Evolutionary conservation across 164 flowering plant species (phyloP), one percentile per base, ranked within the genome.

Genomic region (Stephania yunnanensis): DNA sequence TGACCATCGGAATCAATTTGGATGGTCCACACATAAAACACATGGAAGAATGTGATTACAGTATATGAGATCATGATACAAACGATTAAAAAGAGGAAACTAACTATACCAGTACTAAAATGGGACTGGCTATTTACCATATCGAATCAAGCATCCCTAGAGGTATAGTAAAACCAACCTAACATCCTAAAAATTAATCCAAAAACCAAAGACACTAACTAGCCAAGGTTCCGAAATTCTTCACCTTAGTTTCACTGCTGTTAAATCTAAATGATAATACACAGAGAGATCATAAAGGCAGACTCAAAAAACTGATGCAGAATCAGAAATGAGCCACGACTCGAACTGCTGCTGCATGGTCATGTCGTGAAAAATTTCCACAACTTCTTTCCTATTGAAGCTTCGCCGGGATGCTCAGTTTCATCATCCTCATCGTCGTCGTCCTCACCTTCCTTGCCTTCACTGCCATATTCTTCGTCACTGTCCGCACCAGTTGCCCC

Each of bases 361-460:
- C 78, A 95, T 44, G 99, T 86, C 3, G 98, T 92, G 76, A 95
- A 87, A 80, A 95, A 93, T 0, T 71, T 91, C 95, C 95, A 95
- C 0, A 95, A 68, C 87, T 89, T 92, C 84, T 86, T 91, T 61
- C 90, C 82, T 15, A 92, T 72, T 1, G 99, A 95, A 8, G 46
- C 86, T 76, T 87, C 88, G n/a, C 81, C 82, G 10, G 77, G 77
- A 70, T 74, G 77, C 71, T 75, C 81, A 45, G 36, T 71, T 61
- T 76, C 79, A 15, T 79, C 80, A 19, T 82, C 85, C 15, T 77
- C 82, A 78, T 69, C 68, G 20, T 70, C 78, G 42, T 70, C 29
- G 4, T 69, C 78, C 13, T 55, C 86, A 1, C 80, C 89, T 6
- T 77, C 85, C 36, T 80, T 86, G 19, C 77, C 70, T 71, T 83